Base-by-base conservation (phyloP, 2,329 filamentous ascomycete species). In the Aspergillus aculeatinus region DNA sequence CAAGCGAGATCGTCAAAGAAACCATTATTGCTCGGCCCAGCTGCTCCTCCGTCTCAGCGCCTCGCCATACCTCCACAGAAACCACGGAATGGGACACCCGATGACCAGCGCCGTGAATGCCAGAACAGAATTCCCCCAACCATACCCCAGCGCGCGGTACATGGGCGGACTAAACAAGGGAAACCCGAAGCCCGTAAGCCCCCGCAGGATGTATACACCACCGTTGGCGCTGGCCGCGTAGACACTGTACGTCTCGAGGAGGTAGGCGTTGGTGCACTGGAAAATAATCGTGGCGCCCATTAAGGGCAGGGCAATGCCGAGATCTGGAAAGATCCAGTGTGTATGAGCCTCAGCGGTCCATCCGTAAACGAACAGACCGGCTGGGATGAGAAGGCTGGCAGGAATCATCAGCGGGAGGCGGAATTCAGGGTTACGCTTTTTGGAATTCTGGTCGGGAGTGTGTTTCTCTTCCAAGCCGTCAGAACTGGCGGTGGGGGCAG, bases 401-500 rank as follows among this genome's bases (percentile, higher is more conserved):
- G 80, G 75, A n/a, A 87, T 70, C 67, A 83, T 81, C 16, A 85
- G 71, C 0, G 84, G 84, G 0, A 86, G 76, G 12, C 85, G 82
- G 59, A 80, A 82, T 63, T 88, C 86, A 0, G 85, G 85, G 0
- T 60, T 59, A 16, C 72, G 33, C 14, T 35, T 35, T 16, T 16
- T 35, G 33, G 12, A 5, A 6, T 16, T 12, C 14, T 16, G 33
- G 11, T 35, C 16, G 33, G 11, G 5, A 16, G 33, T 35, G 33
- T 12, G 4, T 35, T 16, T 16, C 12, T 35, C 33, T 6, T 35
- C 33, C 4, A 35, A 6, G 33, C 14, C 68, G 27, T 29, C 27
- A 7, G 27, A 10, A 29, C 2, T 29, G 27, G 27, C 27, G 27
- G 27, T 29, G 27, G 27, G 27, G 27, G 27, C 27, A 29, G 7